Evolutionary conservation across 768 basidiomycete genomes (phyloP).

Genomic region (Panus rudis): DNA sequence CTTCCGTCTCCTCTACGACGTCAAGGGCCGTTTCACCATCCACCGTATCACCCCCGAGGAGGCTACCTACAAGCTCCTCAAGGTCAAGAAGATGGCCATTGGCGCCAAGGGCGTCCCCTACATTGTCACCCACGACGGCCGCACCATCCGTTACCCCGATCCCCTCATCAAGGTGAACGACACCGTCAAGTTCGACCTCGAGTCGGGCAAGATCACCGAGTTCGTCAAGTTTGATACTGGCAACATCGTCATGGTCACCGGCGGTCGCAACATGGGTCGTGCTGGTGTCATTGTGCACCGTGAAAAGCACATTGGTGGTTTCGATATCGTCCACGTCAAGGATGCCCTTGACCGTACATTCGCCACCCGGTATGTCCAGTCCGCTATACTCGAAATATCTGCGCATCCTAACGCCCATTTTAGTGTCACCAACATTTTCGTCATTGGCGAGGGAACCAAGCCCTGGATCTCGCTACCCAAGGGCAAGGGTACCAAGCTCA

Average conservation of each 20-base stretch:
- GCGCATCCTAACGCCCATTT: neutral
- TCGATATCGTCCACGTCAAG: conserved; percentile 97
- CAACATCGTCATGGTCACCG: conserved; percentile 96
- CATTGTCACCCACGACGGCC: conserved; percentile 98
- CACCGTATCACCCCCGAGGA: conserved; percentile 99
- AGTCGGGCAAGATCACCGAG: conserved; percentile 88
- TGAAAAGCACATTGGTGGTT: conserved; percentile 97
- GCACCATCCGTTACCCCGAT: conserved; percentile 99
- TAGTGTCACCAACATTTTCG: conserved; percentile 95
- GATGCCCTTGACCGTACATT: conserved; percentile 94
- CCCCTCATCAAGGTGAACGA: conserved; percentile 94
- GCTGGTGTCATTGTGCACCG: conserved; percentile 93
- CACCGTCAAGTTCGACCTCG: conserved; percentile 94
- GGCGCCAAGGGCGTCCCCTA: conserved; percentile 93
- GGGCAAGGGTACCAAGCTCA: conserved; percentile 97
- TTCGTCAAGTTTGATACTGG: conserved; percentile 96
- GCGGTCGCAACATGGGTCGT: conserved; percentile 99
- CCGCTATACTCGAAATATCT: neutral
- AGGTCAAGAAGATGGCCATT: conserved; percentile 87
- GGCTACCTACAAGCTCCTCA: conserved; percentile 92
- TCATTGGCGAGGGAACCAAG: conserved; percentile 93
- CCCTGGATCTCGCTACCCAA: conserved; percentile 95
- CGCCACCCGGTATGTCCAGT: conserved; percentile 83
- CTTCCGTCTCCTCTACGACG: conserved; percentile 98
- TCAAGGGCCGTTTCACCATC: conserved; percentile 99